These are phyloP conservation scores for Cryphonectria japonica DNA, from an alignment of 2,329 filamentous ascomycete species.

Conservation along the genomic window DNA sequence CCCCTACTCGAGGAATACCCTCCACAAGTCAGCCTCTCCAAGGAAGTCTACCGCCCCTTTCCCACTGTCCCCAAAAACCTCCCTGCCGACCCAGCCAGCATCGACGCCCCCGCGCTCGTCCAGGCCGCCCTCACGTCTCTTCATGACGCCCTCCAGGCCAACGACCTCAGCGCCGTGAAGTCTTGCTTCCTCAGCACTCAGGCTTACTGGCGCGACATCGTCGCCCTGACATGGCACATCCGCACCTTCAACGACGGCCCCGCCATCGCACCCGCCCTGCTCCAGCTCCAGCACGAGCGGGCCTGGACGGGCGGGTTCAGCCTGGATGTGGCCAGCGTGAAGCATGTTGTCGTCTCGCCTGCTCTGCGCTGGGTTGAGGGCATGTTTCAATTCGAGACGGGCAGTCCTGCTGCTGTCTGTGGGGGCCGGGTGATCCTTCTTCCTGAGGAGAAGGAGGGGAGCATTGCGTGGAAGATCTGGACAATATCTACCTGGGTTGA, in stretches of 20 bases:
- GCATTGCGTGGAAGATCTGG: constrained; percentile 42
- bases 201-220: constrained; percentile 43
- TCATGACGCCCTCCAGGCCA: constrained; percentile 30
- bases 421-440: constrained; percentile 40
- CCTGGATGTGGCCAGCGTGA: constrained; percentile 26
- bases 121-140: constrained; percentile 28
- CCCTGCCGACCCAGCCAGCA: constrained; percentile 9
- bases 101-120: constrained; percentile 26
- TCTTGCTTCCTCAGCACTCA: constrained; percentile 38
- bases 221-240: constrained; percentile 44
- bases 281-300: constrained; percentile 32
- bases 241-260: constrained; percentile 38
- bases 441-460: constrained; percentile 23
- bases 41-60: constrained; percentile 27
- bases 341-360: constrained; percentile 30
- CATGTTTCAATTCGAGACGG: constrained; percentile 39
- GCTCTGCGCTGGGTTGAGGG: constrained; percentile 39
- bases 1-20: constrained; percentile 20
- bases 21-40: constrained; percentile 21
- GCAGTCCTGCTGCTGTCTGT: constrained; percentile 36
- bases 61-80: constrained; percentile 23
- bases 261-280: constrained; percentile 34
- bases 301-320: constrained; percentile 27
- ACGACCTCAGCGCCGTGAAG: constrained; percentile 33
- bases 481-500: constrained; percentile 38